Evolutionary conservation across 371 early-diverging fungal genomes (phyloP), one percentile per base, ranked within the genome.

Genomic region (Mortierella sp.): DNA sequence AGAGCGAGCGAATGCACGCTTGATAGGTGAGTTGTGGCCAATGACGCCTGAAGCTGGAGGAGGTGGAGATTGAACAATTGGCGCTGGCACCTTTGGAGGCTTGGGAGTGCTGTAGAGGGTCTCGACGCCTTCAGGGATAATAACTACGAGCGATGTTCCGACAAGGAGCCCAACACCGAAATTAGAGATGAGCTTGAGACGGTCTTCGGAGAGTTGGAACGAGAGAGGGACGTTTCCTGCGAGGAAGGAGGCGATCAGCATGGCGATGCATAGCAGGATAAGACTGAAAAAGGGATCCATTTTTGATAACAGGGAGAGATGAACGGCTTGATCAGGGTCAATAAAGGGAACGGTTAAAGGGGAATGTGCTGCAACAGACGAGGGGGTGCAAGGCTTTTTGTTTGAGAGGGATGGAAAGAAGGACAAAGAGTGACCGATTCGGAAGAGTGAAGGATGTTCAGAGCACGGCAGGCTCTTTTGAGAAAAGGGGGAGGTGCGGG

Each of bases 91-190:
- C 59, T 61, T 11, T 5, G 59, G n/a, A 5, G 71, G 26, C 14
- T 74, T 57, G 11, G 78, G 77, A 31, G 75, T 84, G 46, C 81
- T 88, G 76, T 96, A 95, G 28, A 98, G 88, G 1, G 98, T 96
- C 79, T 97, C 97, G 40, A 98, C 93, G 34, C 98, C 98, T 87
- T 98, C 98, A 3, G 98, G 98, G 57, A 98, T 88, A 72, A 98
- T 97, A 13, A 98, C 97, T 16, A 95, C 93, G 37, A 98, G 89
- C 5, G 97, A 95, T 0, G 98, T 96, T 11, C 98, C 97, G 59
- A 98, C 94, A 34, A 98, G 91, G 48, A 98, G 91, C 21, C 98
- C 98, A 16, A 95, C 95, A 43, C 98, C 96, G 86, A 97, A 92
- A n/a, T 96, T 94, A n/a, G 97, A 95, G 44, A 97, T 88, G 54